Evolutionary conservation across 108 stramenopile genomes (phyloP).

Genomic region (Cyclostephanos tholiformis): DNA sequence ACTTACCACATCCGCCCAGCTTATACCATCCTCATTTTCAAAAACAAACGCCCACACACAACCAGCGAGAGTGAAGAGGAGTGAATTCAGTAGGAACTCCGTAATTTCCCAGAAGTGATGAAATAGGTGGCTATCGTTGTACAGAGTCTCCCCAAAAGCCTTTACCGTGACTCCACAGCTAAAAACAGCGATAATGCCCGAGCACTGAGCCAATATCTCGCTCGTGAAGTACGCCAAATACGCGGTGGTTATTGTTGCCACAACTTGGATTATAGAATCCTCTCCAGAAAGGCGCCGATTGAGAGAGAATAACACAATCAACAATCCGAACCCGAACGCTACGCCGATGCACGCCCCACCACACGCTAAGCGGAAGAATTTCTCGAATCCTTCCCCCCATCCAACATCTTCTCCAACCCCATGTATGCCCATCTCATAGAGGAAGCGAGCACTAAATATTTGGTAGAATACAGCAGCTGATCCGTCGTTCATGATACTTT

Average conservation of each 20-base stretch:
- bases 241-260: slow-evolving; percentile 72
- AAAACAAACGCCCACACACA: slow-evolving; percentile 68
- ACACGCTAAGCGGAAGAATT: slow-evolving; percentile 74
- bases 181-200: slow-evolving; percentile 85
- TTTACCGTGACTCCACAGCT: slow-evolving; percentile 69
- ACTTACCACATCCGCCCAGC: neutral
- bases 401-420: slow-evolving; percentile 59
- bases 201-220: slow-evolving; percentile 61
- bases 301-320: slow-evolving; percentile 49
- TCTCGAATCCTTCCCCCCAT: slow-evolving; percentile 41
- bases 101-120: slow-evolving; percentile 77
- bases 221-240: slow-evolving; percentile 85
- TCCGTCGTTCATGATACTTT: slow-evolving; percentile 90
- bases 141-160: slow-evolving; percentile 55
- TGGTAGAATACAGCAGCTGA: slow-evolving; percentile 90
- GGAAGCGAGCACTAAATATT: slow-evolving; percentile 67
- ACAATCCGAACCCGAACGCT: slow-evolving; percentile 54
- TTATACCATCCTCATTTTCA: slow-evolving; percentile 56
- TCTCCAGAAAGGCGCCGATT: slow-evolving; percentile 67
- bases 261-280: slow-evolving; percentile 83
- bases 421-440: slow-evolving; percentile 48
- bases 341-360: slow-evolving; percentile 84
- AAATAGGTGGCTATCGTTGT: slow-evolving; percentile 78
- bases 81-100: slow-evolving; percentile 89
- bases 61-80: slow-evolving; percentile 92